A percentile compares a stretch with the other conserved stretches of the same genome.
phyloP scores from a whole-genome alignment of 2,329 filamentous ascomycete genomes.

The Laburnicola sp. region DNA sequence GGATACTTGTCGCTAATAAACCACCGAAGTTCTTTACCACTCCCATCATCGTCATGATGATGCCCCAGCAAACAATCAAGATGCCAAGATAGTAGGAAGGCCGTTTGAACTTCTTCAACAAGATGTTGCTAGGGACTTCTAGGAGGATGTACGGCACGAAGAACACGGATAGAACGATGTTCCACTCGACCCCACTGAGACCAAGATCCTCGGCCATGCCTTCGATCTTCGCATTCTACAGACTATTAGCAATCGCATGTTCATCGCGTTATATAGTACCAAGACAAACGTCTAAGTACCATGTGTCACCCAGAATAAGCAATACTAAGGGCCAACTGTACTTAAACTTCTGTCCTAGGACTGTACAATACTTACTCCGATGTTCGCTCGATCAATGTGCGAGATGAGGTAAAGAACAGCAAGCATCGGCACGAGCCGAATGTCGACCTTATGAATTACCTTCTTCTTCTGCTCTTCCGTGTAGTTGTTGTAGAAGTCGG shows the following conservation, averaged over 20 bases:
- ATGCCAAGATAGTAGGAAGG: conserved; percentile 33
- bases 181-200: conserved; percentile 60
- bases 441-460: conserved; percentile 32
- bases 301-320: too few relatives aligned
- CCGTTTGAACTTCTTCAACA: conserved; percentile 50
- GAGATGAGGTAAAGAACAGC: conserved; percentile 49
- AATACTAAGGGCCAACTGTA: too few relatives aligned
- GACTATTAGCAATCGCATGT: not conserved
- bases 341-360: too few relatives aligned
- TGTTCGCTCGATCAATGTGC: conserved; percentile 65
- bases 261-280: too few relatives aligned
- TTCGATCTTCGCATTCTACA: conserved; percentile 61
- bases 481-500: conserved; percentile 16
- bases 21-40: conserved; percentile 26
- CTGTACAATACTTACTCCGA: conserved; percentile 47
- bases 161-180: conserved; percentile 63
- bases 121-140: conserved; percentile 49
- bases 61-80: conserved; percentile 32
- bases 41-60: conserved; percentile 33
- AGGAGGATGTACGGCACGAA: conserved; percentile 53
- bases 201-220: conserved; percentile 62
- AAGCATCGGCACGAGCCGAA: conserved; percentile 43
- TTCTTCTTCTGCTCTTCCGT: conserved; percentile 53
- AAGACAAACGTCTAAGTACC: too few relatives aligned
- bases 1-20: conserved; percentile 20